These are phyloP conservation scores for Westerdykella sp. DNA, from an alignment of 2,329 filamentous ascomycete species.

Conservation along the genomic window DNA sequence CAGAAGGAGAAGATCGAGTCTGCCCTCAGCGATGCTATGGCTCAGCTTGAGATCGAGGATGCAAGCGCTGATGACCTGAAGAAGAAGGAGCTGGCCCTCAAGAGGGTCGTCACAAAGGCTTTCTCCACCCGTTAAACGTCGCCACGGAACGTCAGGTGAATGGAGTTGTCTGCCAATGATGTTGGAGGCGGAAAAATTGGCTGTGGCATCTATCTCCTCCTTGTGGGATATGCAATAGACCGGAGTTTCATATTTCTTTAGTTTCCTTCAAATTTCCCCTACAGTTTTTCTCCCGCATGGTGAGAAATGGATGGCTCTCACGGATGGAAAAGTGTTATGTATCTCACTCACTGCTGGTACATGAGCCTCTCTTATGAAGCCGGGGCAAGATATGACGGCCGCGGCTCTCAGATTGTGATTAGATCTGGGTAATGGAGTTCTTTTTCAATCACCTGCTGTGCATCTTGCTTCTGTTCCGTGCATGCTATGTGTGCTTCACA, in stretches of 20 bases:
- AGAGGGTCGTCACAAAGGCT: constrained; percentile 97
- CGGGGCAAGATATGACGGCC: too few relatives aligned
- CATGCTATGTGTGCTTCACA: too few relatives aligned
- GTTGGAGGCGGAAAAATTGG: neutral
- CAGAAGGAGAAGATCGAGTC: constrained; percentile 99
- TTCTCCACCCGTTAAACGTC: constrained; percentile 77
- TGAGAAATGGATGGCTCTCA: neutral
- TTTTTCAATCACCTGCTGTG: neutral
- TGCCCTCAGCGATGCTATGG: constrained; percentile 95
- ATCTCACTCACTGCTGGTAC: neutral
- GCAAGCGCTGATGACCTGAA: constrained; percentile 88
- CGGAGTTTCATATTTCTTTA: neutral
- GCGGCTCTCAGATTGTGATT: too few relatives aligned
- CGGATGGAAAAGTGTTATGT: neutral
- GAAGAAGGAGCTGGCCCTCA: constrained; percentile 99
- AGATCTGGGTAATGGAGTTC: neutral
- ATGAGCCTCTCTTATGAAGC: neutral
- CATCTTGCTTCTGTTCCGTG: too few relatives aligned
- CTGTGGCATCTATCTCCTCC: neutral
- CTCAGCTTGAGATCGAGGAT: constrained; percentile 91
- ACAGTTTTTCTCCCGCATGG: neutral
- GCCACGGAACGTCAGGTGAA: neutral
- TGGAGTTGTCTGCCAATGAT: neutral
- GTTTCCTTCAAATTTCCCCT: neutral
- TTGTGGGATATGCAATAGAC: neutral